Evolutionary conservation across 2,329 filamentous ascomycete species (phyloP), one percentile per base, ranked within the genome.

Genomic region (Fusarium irregulare): DNA sequence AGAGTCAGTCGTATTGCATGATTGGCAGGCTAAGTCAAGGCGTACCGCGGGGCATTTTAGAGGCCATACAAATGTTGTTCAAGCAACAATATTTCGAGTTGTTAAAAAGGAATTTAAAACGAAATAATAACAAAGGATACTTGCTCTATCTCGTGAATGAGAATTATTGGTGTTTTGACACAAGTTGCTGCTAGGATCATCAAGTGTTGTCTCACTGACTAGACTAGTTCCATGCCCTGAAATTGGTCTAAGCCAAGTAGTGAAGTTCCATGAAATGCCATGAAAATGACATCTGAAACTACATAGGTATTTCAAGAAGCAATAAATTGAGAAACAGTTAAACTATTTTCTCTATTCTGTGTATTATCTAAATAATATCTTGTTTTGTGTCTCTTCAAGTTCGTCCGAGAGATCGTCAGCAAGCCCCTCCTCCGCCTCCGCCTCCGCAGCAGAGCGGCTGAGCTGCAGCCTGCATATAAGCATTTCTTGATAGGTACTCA

Each of bases 31-130:
- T 41, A 30, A 37, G 20, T 27, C 44, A 23, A 71, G 67, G 67
- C 67, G 50, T 16, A 60, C 42, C 20, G 25, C 40, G 20, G 58
- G 67, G 67, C 58, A 50, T 54, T 62, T 47, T 46, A 18, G 44
- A 45, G 59, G 27, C 49, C 42, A 25, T 64, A 25, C 55, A 71
- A 51, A 30, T 34, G 23, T 20, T 21, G 28, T 21, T 13, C 14
- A 46, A 42, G 20, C 16, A 6, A 21, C n/a, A 20, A n/a, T 20
- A 7, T 27, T 12, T 14, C 18, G 21, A 37, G 18, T 7, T 37
- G 18, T 9, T 32, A 4, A 4, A 37, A 37, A 11, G 34, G 10
- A n/a, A 6, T 6, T 37, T 1, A n/a, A 11, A 37, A 6, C 18
- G 18, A 6, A 16, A 37, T n/a, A 11, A 6, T n/a, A 37, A 37